Base-by-base conservation (phyloP, 2,329 filamentous ascomycete species). In the Colletotrichum liriopes region DNA sequence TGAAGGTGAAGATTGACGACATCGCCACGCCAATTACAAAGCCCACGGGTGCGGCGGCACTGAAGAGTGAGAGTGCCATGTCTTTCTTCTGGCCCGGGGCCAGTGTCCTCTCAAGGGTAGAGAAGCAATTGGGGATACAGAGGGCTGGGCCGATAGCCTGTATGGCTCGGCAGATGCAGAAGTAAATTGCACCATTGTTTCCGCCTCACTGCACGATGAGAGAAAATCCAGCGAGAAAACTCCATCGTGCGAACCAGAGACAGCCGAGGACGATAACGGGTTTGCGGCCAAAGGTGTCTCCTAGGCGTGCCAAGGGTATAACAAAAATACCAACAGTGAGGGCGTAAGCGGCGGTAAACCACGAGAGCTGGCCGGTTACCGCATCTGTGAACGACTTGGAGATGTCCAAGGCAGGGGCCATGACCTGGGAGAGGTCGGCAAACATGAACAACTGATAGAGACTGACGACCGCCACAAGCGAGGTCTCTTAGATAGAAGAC, bases 261-360 rank as follows among this genome's bases (percentile, higher is more conserved):
- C 88, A 86, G 2, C 90, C 90, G 1, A 82, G 75, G 9, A 91
- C 75, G 45, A 92, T 86, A 45, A 90, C 78, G 6, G 79, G 82
- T 76, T 89, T 89, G 78, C 91, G 86, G 0, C 90, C 90, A 71
- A 88, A 89, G 0, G 88, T 79, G 52, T 90, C 87, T 2, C 90
- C 89, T 4, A 92, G 78, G 0, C 90, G 84, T 3, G 89, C 89
- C 2, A 85, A 86, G 2, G 89, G 81, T 3, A 92, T 81, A 41
- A 91, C 87, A 74, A 91, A 91, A 0, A 89, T 87, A 14, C 89
- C 89, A 7, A 84, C 82, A 7, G 83, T 88, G 74, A 91, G 78
- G 12, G 83, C 85, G 76, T 90, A 92, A 1, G 88, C 88, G 0
- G 88, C 89, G 14, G 89, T 83, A 58, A 88, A 85, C 89, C 90